Evolutionary conservation across 148 eudicot genomes (phyloP), one percentile per base, ranked within the genome.

Genomic region (Camellia lanceoleosa): DNA sequence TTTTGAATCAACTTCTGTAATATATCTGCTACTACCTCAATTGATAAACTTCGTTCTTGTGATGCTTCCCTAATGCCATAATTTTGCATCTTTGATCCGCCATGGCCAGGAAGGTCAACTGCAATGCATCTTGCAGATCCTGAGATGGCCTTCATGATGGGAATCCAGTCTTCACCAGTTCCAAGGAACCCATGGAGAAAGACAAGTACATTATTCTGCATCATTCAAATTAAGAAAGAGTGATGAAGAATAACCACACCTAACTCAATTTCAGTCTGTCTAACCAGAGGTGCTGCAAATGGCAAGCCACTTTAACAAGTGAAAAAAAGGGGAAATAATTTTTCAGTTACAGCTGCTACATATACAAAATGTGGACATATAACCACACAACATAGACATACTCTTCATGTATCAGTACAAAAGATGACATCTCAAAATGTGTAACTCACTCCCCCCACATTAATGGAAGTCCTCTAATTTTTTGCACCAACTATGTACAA

Each of bases 171-270:
- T 68, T 85, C 89, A 56, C 94, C 82, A 77, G 89, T 91, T 79
- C 99, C 99, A 68, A 97, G 89, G 81, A 97, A 97, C 23, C 99
- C 99, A 58, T 97, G 99, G 83, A 97, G 95, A 85, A 97, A 97
- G 62, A 97, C 84, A 61, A 94, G 82, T 41, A 90, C 88, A 77
- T 87, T 83, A 68, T 85, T 81, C 98, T 96, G 98, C 88, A 87
- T 7, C n/a, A 62, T 30, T 63, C 72, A 62, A 79, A 20, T 41
- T 8, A 61, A 44, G 68, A 41, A 55, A 44, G 55, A 55, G 67
- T 60, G 13, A 82, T 69, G 15, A 38, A 41, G 73, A 43, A 70
- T 49, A 13, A 65, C 23, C 44, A 19, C 60, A 51, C 71, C 51
- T 15, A 73, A 44, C 20, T 20, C 16, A 47, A 72, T 52, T 3